Conservation (phyloP, 2,329 filamentous ascomycete species). For the Neonectria coccinea region DNA sequence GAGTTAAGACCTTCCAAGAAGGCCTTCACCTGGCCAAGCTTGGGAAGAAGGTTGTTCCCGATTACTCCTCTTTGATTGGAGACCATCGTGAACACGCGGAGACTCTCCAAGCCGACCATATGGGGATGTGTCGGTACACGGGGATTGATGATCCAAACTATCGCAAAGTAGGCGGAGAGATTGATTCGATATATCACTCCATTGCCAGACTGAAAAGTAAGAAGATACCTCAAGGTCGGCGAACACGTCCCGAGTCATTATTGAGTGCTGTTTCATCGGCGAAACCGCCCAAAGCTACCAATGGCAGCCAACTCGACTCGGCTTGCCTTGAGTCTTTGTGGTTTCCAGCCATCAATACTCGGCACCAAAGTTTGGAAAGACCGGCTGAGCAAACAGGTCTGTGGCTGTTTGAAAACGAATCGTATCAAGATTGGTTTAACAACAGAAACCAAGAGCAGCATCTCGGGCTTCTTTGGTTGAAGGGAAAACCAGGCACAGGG, state of each 20-base stretch:
- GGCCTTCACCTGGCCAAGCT: slow-evolving; percentile 15
- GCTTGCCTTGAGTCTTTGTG: slow-evolving; percentile 11
- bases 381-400: slow-evolving; percentile 9
- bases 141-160: slow-evolving; percentile 24
- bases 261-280: too few species aligned
- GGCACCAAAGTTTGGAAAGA: not conserved
- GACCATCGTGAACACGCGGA: slow-evolving; percentile 29
- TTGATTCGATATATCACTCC: slow-evolving; percentile 3
- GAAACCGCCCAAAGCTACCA: too few species aligned
- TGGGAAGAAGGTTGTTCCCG: slow-evolving; percentile 29
- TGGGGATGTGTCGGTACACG: slow-evolving; percentile 21
- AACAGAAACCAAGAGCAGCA: rapidly evolving
- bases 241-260: too few species aligned
- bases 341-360: slow-evolving; percentile 21
- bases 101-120: slow-evolving; percentile 32
- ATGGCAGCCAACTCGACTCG: too few species aligned
- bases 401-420: slow-evolving; percentile 15
- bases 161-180: slow-evolving; percentile 27
- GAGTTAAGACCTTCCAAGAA: slow-evolving; percentile 37
- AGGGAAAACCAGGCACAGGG: slow-evolving; percentile 26
- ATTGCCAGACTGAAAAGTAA: not conserved
- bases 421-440: slow-evolving; percentile 20
- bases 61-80: slow-evolving; percentile 27
- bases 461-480: slow-evolving; percentile 14
- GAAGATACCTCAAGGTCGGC: too few species aligned